Percentiles rank a stretch among this genome's conserved stretches.
phyloP scores from a whole-genome alignment of 805 yeast species.

The Candida maesae region DNA sequence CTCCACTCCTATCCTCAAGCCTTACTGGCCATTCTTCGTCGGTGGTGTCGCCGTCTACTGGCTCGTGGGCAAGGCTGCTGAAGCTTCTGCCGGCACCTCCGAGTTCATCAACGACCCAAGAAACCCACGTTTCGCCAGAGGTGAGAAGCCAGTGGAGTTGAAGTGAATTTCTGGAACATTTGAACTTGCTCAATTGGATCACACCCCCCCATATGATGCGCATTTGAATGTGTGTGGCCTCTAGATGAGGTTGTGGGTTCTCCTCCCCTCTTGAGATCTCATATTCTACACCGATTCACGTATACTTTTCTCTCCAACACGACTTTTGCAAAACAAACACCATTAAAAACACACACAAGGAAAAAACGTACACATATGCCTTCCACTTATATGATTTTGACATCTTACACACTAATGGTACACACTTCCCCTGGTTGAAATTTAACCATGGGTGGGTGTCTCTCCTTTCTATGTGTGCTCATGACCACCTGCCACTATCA shows the following conservation, averaged over 20 bases:
- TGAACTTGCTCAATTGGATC: background rate
- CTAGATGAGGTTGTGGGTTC: too few relatives aligned
- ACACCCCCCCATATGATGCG: background rate
- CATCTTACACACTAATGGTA: background rate
- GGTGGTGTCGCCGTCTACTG: conserved; percentile 77
- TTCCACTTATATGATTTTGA: background rate
- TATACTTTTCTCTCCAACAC: too few relatives aligned
- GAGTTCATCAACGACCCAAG: conserved; percentile 94
- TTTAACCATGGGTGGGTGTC: too few relatives aligned
- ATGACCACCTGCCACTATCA: conserved; percentile 1
- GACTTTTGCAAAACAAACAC: too few relatives aligned
- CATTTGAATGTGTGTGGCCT: too few relatives aligned
- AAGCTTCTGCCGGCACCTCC: conserved; percentile 63
- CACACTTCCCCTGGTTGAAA: too few relatives aligned
- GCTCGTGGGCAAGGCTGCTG: conserved; percentile 65
- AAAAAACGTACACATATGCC: too few relatives aligned
- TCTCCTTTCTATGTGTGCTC: background rate
- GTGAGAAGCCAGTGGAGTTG: conserved; percentile 44
- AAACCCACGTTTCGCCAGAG: conserved; percentile 81
- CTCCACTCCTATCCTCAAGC: conserved; percentile 48
- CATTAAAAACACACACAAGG: too few relatives aligned
- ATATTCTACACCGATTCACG: background rate
- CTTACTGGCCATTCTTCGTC: conserved; percentile 85
- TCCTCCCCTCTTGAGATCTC: too few relatives aligned
- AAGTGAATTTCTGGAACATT: too few relatives aligned